Conservation (phyloP, 177 flowering plant genomes). For the Vitis hybrid region DNA sequence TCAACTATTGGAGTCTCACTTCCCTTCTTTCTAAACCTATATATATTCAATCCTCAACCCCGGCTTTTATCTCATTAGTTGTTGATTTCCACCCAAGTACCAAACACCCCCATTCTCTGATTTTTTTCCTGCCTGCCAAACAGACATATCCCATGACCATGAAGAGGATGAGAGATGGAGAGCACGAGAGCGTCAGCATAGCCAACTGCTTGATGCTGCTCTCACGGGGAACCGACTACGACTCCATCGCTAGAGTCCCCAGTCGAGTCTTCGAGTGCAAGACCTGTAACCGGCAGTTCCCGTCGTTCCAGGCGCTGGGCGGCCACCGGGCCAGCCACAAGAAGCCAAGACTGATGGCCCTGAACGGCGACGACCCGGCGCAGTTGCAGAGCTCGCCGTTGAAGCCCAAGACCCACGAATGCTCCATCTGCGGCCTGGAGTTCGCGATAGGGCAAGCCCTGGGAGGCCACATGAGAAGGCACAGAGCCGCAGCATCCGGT, state of each 20-base stretch:
- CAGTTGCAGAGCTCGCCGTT: conserved; percentile 15
- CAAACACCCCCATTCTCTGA: background rate
- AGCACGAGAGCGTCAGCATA: conserved; percentile 36
- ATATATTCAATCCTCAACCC: no score
- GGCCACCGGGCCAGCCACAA: conserved; percentile 95
- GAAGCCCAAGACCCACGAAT: conserved; percentile 70
- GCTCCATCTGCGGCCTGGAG: conserved; percentile 75
- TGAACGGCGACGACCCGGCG: conserved; percentile 1
- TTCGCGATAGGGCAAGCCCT: conserved; percentile 81
- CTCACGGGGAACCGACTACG: conserved; percentile 22
- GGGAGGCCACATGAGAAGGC: conserved; percentile 91
- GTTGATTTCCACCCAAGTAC: no score
- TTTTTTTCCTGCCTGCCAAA: background rate
- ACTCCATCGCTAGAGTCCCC: background rate
- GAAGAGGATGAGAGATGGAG: conserved; percentile 41
- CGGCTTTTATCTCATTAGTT: no score
- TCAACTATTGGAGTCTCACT: background rate
- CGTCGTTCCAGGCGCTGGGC: conserved; percentile 87
- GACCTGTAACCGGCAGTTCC: conserved; percentile 72
- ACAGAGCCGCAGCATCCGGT: conserved; percentile 26
- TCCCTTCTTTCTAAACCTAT: background rate
- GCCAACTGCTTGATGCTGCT: conserved; percentile 56
- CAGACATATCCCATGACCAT: conserved; percentile 4
- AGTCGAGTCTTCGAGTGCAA: conserved; percentile 75
- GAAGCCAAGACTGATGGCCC: conserved; percentile 42